phyloP scores from a whole-genome alignment of 225 moss, liverwort and hornwort species.

The Straminergon stramineum region DNA sequence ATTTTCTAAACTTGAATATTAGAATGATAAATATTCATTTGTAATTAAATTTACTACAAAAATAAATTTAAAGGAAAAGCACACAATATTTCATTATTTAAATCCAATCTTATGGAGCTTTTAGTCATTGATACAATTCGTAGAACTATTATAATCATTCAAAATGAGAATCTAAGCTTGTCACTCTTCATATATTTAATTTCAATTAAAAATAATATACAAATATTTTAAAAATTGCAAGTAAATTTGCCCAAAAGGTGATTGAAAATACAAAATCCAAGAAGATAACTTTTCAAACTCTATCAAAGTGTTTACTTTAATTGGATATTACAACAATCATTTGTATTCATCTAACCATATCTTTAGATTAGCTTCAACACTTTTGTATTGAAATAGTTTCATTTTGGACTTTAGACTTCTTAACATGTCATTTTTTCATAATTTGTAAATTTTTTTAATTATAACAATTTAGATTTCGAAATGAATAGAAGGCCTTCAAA shows the following conservation, averaged over 20 bases:
- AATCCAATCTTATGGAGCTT: background rate
- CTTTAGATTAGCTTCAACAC: too few relatives aligned
- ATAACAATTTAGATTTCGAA: background rate
- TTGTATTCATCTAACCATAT: accelerated
- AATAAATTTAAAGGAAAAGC: background rate
- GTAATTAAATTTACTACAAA: background rate
- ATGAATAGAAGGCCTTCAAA: background rate
- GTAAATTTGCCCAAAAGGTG: background rate
- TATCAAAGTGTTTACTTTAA: background rate
- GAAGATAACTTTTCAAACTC: background rate
- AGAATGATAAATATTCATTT: background rate
- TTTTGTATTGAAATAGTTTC: background rate
- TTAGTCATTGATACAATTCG: background rate
- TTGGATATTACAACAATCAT: background rate
- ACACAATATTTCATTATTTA: too few relatives aligned
- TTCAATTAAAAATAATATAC: background rate
- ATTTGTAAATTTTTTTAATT: background rate
- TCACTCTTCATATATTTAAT: background rate
- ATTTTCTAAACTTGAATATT: too few relatives aligned
- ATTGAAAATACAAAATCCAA: background rate
- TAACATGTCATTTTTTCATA: accelerated
- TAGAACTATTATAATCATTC: background rate
- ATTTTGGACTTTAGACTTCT: accelerated
- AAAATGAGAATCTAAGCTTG: background rate
- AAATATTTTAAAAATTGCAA: background rate